These are phyloP conservation scores for Corchorus capsularis DNA, from an alignment of 345 rosid species.

Conservation along the genomic window DNA sequence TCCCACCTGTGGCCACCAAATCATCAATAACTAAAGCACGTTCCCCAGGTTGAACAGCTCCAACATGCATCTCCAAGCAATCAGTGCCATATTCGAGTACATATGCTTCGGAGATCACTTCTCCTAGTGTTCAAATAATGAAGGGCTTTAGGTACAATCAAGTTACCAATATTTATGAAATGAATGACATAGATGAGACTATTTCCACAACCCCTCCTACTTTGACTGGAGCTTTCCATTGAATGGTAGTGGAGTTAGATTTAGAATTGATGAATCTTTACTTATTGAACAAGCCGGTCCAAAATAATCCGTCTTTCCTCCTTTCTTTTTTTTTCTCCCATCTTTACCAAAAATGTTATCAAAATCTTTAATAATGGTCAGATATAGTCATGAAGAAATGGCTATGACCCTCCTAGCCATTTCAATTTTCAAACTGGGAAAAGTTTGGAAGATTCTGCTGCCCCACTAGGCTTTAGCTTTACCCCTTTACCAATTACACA, in stretches of 20 bases:
- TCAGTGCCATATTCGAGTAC: slow-evolving; percentile 90
- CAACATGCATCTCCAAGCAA: slow-evolving; percentile 81
- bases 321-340: not conserved
- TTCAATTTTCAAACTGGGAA: not conserved
- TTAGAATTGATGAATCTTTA: not conserved
- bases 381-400: not conserved
- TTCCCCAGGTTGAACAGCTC: slow-evolving; percentile 67
- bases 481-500: not conserved
- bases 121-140: slow-evolving; percentile 41
- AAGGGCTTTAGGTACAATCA: not conserved
- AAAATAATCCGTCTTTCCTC: no score
- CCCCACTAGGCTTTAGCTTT: no score
- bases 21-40: slow-evolving; percentile 76
- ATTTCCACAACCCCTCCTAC: not conserved
- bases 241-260: not conserved
- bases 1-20: slow-evolving; percentile 90
- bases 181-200: not conserved
- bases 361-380: not conserved
- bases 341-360: not conserved
- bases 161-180: not conserved
- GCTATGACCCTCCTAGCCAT: not conserved
- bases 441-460: slow-evolving; percentile 1
- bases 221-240: not conserved
- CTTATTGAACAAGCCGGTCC: not conserved
- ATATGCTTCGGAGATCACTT: slow-evolving; percentile 67